These are phyloP conservation scores for Trichoderma koningiopsis DNA, from an alignment of 2,329 filamentous ascomycete species.

Conservation along the genomic window DNA sequence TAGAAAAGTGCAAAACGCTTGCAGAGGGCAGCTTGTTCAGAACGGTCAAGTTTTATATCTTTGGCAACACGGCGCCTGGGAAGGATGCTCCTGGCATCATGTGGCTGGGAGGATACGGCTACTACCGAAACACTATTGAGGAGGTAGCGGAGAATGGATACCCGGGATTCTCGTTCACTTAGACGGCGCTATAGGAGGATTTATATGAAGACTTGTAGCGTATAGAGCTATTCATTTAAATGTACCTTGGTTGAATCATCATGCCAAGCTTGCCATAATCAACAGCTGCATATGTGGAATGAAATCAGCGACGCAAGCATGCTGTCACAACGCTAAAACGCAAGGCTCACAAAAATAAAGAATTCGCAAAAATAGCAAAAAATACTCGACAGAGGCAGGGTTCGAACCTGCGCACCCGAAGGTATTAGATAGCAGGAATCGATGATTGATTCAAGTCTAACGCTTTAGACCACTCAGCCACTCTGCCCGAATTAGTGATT, in stretches of 20 bases:
- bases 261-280: too few relatives aligned
- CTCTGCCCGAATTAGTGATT: conserved; percentile 15
- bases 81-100: not conserved
- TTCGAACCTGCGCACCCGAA: conserved; percentile 27
- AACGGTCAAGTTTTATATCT: not conserved
- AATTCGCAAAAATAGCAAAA: not conserved
- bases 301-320: too few relatives aligned
- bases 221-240: not conserved
- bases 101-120: not conserved
- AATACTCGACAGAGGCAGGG: conserved; percentile 25
- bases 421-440: conserved; percentile 26
- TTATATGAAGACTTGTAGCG: not conserved
- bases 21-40: not conserved
- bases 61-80: not conserved
- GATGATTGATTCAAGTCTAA: conserved; percentile 24
- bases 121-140: not conserved
- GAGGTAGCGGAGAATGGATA: not conserved
- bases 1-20: not conserved
- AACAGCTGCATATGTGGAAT: too few relatives aligned
- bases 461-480: conserved; percentile 27
- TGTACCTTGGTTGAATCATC: not conserved
- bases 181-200: not conserved
- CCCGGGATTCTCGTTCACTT: not conserved
- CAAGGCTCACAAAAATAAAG: not conserved
- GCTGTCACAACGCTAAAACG: not conserved